phyloP scores from a whole-genome alignment of 768 basidiomycete species.

The Mycena indigotica region DNA sequence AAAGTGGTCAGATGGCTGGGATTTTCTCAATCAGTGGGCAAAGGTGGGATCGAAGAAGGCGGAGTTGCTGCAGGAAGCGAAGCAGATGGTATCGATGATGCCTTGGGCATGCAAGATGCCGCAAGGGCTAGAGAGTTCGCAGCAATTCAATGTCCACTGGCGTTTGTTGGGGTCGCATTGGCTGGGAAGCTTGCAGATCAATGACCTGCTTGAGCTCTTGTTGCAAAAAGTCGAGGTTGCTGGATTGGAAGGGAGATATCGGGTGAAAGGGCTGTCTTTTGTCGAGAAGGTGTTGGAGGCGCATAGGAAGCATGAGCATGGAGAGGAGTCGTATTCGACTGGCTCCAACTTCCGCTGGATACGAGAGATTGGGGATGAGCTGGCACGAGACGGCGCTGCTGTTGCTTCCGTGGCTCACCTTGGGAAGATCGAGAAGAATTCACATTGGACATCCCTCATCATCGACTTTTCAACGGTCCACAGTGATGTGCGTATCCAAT shows the following conservation, averaged over 20 bases:
- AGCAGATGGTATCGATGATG: neutral
- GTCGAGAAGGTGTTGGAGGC: conserved; percentile 6
- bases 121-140: neutral
- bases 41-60: neutral
- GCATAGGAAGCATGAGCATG: neutral
- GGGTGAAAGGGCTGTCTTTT: neutral
- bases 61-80: neutral
- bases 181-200: neutral
- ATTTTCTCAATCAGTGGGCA: neutral
- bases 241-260: neutral
- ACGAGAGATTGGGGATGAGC: neutral
- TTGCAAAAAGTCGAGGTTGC: neutral
- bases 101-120: conserved; percentile 8
- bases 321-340: neutral
- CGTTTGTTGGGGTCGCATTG: conserved; percentile 11
- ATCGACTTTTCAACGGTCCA: conserved; percentile 2
- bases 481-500: neutral
- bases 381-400: neutral
- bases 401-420: conserved; percentile 4
- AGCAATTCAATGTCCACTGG: neutral
- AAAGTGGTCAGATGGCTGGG: neutral
- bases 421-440: neutral
- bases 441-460: conserved; percentile 6
- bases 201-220: conserved; percentile 4
- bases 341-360: conserved; percentile 4